Evolutionary conservation across 2,329 filamentous ascomycete species (phyloP), one percentile per base, ranked within the genome.

Genomic region (Aspergillus brunneoviolaceus): DNA sequence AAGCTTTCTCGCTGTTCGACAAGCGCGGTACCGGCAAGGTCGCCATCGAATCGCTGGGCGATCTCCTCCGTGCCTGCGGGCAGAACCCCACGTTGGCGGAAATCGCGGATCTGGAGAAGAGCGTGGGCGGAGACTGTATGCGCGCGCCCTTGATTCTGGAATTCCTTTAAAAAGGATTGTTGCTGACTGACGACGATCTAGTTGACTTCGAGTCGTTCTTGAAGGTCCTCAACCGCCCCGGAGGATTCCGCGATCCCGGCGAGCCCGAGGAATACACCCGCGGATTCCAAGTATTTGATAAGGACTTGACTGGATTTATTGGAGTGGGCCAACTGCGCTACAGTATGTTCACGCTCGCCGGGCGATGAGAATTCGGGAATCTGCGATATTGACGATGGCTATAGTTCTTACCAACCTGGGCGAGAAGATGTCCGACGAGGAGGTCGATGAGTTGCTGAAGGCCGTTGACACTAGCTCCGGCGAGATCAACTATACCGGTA

Each of bases 1-100:
- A 99, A 89, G 95, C 95, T 70, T 99, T 99, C 81, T 93, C 93
- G 72, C 90, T 99, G 77, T 99, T 98, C 84, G 95, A 99, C 85
- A 98, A 97, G 88, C 94, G 95, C 79, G 95, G 95, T 76, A 96
- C 91, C 76, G 93, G 94, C 75, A 93, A 93, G 71, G 95, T 98
- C 69, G 81, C 90, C 47, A 84, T 93, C 77, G 90, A 94, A 68
- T 89, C 89, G 66, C 87, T 99, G 59, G 95, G 95, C 69, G 95
- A 99, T 77, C 86, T 99, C 62, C 87, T 99, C 68, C 90, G 95
- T 75, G 95, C 95, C 58, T 99, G 95, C 77, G 95, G 95, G 51
- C 95, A 99, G 83, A 99, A 99, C 81, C 95, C 95, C 49, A 99
- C 95, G 10, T 84, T 98, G 67, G 84, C 91, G 53, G 95, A 99